These are phyloP conservation scores for Cephalotrichum gorgonifer DNA, from an alignment of 2,329 filamentous ascomycete species.

Conservation along the genomic window DNA sequence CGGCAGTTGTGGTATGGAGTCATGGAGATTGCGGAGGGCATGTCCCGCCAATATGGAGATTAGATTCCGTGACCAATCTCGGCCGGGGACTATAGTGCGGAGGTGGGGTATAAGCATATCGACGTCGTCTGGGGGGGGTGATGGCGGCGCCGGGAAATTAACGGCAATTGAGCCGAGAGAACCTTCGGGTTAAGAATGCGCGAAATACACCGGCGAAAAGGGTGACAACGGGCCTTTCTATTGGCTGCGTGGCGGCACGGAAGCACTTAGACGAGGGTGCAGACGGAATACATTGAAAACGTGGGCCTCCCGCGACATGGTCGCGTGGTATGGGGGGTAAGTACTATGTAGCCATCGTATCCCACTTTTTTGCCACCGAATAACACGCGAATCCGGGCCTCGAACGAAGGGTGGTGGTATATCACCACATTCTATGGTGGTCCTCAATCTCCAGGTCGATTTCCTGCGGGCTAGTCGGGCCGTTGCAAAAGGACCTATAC, in stretches of 20 bases:
- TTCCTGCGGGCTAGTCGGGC: background rate
- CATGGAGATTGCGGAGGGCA: background rate
- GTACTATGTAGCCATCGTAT: too few species aligned
- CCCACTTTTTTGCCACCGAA: too few species aligned
- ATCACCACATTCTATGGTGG: background rate
- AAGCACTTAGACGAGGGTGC: too few species aligned
- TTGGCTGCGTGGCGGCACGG: background rate
- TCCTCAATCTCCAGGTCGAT: background rate
- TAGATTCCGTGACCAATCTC: background rate
- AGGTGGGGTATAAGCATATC: background rate
- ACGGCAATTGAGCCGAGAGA: background rate
- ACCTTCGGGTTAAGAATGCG: background rate
- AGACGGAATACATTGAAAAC: too few species aligned
- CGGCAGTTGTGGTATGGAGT: background rate
- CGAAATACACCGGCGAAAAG: background rate
- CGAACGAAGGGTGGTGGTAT: too few species aligned
- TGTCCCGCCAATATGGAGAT: background rate
- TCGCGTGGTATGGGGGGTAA: too few species aligned
- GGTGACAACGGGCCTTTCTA: background rate
- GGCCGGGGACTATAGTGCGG: background rate
- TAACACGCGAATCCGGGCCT: too few species aligned
- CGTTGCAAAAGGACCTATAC: background rate
- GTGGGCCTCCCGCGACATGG: too few species aligned
- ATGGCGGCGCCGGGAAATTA: background rate
- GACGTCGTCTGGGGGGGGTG: background rate